Base-by-base conservation (phyloP, 495 filamentous ascomycete species). In the Penicillium alfredii region DNA sequence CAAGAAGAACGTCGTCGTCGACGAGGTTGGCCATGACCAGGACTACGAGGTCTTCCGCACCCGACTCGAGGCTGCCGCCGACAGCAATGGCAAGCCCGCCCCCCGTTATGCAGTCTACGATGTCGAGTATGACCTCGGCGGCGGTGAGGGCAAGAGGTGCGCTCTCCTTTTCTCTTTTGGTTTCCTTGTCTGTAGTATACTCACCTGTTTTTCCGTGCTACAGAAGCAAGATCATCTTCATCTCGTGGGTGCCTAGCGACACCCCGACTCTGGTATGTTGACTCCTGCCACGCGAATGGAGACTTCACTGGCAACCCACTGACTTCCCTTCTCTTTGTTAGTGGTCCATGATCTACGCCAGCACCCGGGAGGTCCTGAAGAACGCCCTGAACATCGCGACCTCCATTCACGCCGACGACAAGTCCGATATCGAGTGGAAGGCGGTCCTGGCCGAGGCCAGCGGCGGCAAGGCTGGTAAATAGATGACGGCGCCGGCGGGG, bases 191-290 rank as follows among this genome's bases (percentile, higher is more conserved):
- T 8, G 11, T 8, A 8, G 23, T 8, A 25, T 3, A 9, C 8
- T n/a, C 11, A 5, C 8, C 23, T 25, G 23, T 4, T 25, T n/a
- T 4, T n/a, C n/a, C n/a, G n/a, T n/a, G n/a, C 10, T 30, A 36
- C 51, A 90, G 90, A 66, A 89, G 76, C 77, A 98, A 98, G 78
- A 92, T 98, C 53, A 81, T 85, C 49, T 94, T 97, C 72, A 85
- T 96, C 56, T 75, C 82, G 42, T 98, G 89, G 89, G 85, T 84
- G 39, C 90, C 92, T 30, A 80, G 83, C 72, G 78, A 88, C 56
- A 81, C 87, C 43, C 69, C 78, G 43, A 79, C 87, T 59, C 77
- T 81, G 68, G 90, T 95, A 69, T 63, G 82, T 76, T 37, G 40
- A n/a, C n/a, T n/a, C n/a, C n/a, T n/a, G n/a, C n/a, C n/a, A n/a